Conservation (phyloP, 164 flowering plant genomes). For the Vitis amurensis region DNA sequence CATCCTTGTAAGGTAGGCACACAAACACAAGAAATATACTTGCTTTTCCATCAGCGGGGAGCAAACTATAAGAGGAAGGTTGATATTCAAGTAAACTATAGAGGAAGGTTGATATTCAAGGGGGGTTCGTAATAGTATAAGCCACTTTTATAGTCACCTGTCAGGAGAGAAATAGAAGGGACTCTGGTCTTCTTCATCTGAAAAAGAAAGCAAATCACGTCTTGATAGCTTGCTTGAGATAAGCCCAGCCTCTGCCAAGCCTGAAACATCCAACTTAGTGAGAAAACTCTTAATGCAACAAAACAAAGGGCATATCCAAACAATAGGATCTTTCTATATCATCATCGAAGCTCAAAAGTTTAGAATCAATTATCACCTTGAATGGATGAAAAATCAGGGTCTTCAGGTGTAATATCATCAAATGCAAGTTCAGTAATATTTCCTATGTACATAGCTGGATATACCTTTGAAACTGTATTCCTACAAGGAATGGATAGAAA, state of each 20-base stretch:
- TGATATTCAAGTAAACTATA: neutral
- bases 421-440: slow-evolving; percentile 93
- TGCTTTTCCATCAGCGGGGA: neutral
- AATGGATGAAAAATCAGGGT: slow-evolving; percentile 91
- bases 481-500: slow-evolving; percentile 35
- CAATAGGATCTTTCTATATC: too few species aligned
- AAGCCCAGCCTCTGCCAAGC: slow-evolving; percentile 98
- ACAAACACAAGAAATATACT: neutral
- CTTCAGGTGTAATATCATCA: slow-evolving; percentile 92
- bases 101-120: neutral
- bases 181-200: slow-evolving; percentile 43
- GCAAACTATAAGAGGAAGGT: neutral
- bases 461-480: slow-evolving; percentile 79
- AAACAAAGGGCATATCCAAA: too few species aligned
- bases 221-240: slow-evolving; percentile 91
- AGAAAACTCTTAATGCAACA: neutral
- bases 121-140: neutral
- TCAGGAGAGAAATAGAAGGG: slow-evolving; percentile 73
- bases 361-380: slow-evolving; percentile 59
- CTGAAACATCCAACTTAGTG: slow-evolving; percentile 36
- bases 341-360: neutral
- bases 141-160: slow-evolving; percentile 45
- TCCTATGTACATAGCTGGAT: slow-evolving; percentile 99
- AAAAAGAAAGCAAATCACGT: slow-evolving; percentile 51
- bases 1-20: neutral